A percentile compares a stretch with the other conserved stretches of the same genome.
phyloP scores from a whole-genome alignment of 163 green algal genomes.

The Volvox carteri region DNA sequence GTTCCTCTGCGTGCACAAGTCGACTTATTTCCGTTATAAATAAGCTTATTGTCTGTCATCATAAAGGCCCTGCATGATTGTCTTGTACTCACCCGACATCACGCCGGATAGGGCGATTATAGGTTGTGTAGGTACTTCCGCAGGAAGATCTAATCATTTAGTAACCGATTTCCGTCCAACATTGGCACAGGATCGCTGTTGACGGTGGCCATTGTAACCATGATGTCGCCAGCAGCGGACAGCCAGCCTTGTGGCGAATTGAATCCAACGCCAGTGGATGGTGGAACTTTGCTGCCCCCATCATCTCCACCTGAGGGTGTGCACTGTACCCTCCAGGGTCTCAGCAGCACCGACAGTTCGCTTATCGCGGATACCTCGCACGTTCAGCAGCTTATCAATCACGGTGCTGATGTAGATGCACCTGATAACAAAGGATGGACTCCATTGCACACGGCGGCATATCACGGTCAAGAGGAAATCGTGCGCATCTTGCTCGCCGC shows the following conservation, averaged over 20 bases:
- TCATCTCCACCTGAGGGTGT: background rate
- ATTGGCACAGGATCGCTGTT: conserved; percentile 5
- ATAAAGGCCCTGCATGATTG: too few relatives aligned
- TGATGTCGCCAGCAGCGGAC: conserved; percentile 11
- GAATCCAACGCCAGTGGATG: conserved; percentile 26
- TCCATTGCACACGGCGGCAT: conserved; percentile 56
- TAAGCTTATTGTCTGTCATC: too few relatives aligned
- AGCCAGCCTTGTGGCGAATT: background rate
- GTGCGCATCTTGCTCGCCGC: conserved; percentile 47
- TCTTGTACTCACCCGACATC: too few relatives aligned
- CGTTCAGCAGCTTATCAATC: conserved; percentile 50
- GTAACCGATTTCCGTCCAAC: background rate
- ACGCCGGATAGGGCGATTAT: too few relatives aligned
- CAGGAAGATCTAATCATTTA: too few relatives aligned
- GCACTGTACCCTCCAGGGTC: background rate
- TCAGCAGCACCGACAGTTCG: conserved; percentile 27
- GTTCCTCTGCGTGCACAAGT: too few relatives aligned
- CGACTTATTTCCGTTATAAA: too few relatives aligned
- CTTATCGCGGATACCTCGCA: conserved; percentile 10
- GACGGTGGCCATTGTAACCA: background rate
- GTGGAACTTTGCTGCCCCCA: conserved; percentile 40
- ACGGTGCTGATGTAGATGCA: conserved; percentile 60
- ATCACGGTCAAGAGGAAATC: conserved; percentile 61
- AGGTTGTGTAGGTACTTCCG: too few relatives aligned
- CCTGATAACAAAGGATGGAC: conserved; percentile 58